These are phyloP conservation scores for Leccinellum luteum DNA, from an alignment of 768 basidiomycete species.

Conservation along the genomic window DNA sequence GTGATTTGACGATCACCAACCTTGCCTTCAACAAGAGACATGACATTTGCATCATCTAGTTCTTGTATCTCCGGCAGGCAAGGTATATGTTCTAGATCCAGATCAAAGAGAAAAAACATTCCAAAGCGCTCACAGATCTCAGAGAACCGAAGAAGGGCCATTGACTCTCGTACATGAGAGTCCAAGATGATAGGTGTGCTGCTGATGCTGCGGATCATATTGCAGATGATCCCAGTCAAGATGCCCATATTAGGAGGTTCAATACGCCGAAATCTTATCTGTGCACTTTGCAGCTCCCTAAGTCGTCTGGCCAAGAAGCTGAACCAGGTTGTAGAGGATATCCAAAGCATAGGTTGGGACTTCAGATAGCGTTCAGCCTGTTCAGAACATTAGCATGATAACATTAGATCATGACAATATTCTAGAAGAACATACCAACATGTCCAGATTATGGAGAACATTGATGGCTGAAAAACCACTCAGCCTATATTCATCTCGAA, in stretches of 20 bases:
- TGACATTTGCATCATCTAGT: not conserved
- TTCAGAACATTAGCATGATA: not conserved
- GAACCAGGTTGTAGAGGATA: not conserved
- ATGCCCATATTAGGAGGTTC: conserved; percentile 12
- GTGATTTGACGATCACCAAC: not conserved
- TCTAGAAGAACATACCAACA: not conserved
- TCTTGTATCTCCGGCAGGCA: not conserved
- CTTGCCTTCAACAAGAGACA: not conserved
- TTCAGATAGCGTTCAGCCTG: not conserved
- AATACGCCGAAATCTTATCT: not conserved
- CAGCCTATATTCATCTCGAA: conserved; percentile 3
- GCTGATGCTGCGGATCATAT: conserved; percentile 1
- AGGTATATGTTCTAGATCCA: not conserved
- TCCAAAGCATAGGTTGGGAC: conserved; percentile 7
- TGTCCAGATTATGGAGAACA: not conserved
- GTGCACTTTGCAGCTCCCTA: not conserved
- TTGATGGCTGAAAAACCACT: conserved; percentile 1
- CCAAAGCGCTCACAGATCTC: not conserved
- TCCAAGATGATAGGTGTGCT: conserved; percentile 1
- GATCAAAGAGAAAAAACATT: not conserved
- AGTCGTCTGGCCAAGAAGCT: conserved; percentile 1
- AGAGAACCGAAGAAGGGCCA: not conserved
- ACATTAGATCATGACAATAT: not conserved
- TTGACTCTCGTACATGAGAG: not conserved
- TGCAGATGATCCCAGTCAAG: conserved; percentile 5